phyloP scores from a whole-genome alignment of 805 yeast species.

The Candida verbasci region DNA sequence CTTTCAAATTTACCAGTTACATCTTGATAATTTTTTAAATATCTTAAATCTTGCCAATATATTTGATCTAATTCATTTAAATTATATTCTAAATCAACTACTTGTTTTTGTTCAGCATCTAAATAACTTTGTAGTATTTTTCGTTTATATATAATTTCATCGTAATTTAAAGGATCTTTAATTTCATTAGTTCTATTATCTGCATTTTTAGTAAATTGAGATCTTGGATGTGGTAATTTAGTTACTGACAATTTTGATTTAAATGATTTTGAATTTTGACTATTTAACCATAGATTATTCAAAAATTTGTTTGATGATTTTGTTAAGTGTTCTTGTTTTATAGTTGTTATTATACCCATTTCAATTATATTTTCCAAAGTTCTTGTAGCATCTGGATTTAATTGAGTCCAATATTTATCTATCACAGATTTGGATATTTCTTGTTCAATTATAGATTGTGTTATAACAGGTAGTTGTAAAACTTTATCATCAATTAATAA shows the following conservation, averaged over 20 bases:
- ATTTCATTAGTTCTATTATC: conserved; percentile 9
- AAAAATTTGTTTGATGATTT: conserved; percentile 17
- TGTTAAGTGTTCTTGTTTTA: conserved; percentile 14
- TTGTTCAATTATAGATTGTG: conserved; percentile 5
- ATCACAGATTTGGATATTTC: conserved; percentile 21
- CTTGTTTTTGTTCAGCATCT: conserved; percentile 37
- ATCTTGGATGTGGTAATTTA: conserved; percentile 19
- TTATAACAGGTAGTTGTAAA: neutral
- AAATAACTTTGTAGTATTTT: conserved; percentile 31
- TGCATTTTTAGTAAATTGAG: conserved; percentile 13
- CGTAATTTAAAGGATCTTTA: conserved; percentile 20
- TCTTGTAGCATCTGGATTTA: conserved; percentile 12
- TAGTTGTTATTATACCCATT: conserved; percentile 21
- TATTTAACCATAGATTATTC: conserved; percentile 21
- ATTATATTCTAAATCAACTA: conserved; percentile 26
- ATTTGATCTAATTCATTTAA: conserved; percentile 17
- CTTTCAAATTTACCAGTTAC: conserved; percentile 13
- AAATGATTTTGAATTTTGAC: conserved; percentile 17
- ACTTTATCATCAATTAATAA: conserved; percentile 2
- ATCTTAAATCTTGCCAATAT: conserved; percentile 28
- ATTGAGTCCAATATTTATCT: conserved; percentile 27
- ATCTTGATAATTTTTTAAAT: conserved; percentile 27
- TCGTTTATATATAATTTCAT: conserved; percentile 20
- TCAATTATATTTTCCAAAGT: conserved; percentile 22
- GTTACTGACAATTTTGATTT: conserved; percentile 20